Base-by-base conservation (phyloP, 2,329 filamentous ascomycete genomes). In the Conoideocrella luteorostrata region DNA sequence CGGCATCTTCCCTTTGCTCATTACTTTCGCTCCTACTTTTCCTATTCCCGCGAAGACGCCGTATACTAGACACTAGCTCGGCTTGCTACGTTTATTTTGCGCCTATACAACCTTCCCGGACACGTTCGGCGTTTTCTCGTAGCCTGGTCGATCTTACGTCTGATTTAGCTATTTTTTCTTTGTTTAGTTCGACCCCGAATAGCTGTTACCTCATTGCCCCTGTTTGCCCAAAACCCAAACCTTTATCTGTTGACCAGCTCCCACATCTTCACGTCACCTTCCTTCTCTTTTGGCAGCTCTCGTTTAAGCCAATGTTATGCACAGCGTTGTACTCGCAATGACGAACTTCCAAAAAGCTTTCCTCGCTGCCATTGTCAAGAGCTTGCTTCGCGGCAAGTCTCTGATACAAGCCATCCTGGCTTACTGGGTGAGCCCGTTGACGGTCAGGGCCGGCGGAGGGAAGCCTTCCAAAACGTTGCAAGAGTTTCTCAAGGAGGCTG, bases 401-500 rank as follows among this genome's bases (percentile, higher is more conserved):
- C 63, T 82, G 48, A 59, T 82, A 47, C 71, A 77, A 55, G 74
- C 76, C 40, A 64, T 82, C 23, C 60, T 82, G 46, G 65, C 73
- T 47, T 74, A 74, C 56, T 78, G 75, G 73, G 61, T 71, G 34
- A 66, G 60, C 45, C 69, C 75, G 23, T 52, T 65, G 36, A 51
- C 57, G 36, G 47, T 65, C 43, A 64, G 63, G 34, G 52, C 47
- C 37, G 41, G 46, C 37, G 56, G 59, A 17, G 48, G 40, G 28
- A 52, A 50, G 7, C 42, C 52, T 33, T 54, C 44, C 39, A 56
- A 50, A 47, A 67, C 56, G 43, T 52, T 69, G 29, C 63, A 69
- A n/a, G 70, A 75, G 12, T 83, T 82, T 53, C 61, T 83, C 45
- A 63, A 65, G 41, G 75, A 80, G 47, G 75, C 72, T n/a, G 72